Percentiles rank a stretch among this genome's conserved stretches.
phyloP scores from a whole-genome alignment of 139 green algal genomes.

The Tetradesmus lagerheimii region DNA sequence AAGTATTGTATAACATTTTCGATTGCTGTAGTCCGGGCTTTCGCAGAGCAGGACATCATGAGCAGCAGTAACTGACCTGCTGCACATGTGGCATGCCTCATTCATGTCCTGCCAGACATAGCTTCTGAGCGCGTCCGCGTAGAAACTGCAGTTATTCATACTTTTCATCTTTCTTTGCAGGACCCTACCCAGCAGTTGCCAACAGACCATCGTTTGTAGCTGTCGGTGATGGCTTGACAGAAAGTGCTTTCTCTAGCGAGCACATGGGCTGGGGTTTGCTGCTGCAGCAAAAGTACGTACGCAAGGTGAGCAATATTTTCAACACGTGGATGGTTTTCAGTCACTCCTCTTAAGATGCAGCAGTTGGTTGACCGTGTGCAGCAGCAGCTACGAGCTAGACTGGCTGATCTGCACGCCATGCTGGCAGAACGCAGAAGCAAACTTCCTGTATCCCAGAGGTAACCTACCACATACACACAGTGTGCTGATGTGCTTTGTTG shows the following conservation, averaged over 20 bases:
- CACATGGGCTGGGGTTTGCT: conserved; percentile 28
- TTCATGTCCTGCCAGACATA: too few species aligned
- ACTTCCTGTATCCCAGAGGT: too few species aligned
- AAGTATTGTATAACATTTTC: too few species aligned
- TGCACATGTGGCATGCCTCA: neutral
- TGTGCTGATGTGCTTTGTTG: too few species aligned
- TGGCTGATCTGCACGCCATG: too few species aligned
- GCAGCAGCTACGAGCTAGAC: too few species aligned
- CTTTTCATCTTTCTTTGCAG: neutral
- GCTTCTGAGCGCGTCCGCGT: too few species aligned
- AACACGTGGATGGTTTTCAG: neutral
- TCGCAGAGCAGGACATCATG: neutral
- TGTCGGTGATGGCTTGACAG: conserved; percentile 43
- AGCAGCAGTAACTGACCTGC: neutral
- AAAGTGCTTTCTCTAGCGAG: conserved; percentile 15
- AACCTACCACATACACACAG: too few species aligned
- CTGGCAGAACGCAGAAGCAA: too few species aligned
- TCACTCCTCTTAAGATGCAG: too few species aligned
- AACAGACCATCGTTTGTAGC: conserved; percentile 21
- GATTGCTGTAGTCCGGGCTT: too few species aligned
- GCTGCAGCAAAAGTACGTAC: conserved; percentile 32
- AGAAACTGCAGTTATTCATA: too few species aligned
- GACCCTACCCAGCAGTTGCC: neutral
- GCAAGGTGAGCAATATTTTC: conserved; percentile 5
- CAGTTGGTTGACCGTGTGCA: neutral